These are phyloP conservation scores for Acer negundo DNA, from an alignment of 345 rosid species.

Conservation along the genomic window DNA sequence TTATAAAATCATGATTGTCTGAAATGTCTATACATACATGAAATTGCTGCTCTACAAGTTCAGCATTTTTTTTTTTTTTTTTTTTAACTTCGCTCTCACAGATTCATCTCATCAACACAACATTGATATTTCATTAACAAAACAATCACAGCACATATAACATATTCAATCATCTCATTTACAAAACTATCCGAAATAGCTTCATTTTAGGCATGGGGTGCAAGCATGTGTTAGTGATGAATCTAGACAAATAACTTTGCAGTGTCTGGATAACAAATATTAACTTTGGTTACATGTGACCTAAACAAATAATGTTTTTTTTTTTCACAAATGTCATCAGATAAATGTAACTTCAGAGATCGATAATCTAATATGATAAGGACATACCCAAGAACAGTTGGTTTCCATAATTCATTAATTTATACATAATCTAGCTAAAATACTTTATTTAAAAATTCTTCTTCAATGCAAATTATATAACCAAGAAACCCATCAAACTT, in stretches of 20 bases:
- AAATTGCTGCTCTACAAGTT: too few species aligned
- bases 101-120: too few species aligned
- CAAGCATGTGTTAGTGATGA: too few species aligned
- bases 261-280: background rate
- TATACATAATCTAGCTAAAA: slow-evolving; percentile 6
- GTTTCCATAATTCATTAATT: slow-evolving; percentile 14
- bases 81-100: too few species aligned
- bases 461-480: too few species aligned
- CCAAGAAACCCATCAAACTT: background rate
- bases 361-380: too few species aligned
- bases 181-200: too few species aligned
- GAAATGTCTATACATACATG: too few species aligned
- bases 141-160: background rate
- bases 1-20: too few species aligned
- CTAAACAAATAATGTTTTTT: background rate
- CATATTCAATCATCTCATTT: background rate
- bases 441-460: too few species aligned
- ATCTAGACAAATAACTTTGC: background rate
- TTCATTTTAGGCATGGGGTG: too few species aligned
- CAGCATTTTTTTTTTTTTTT: too few species aligned
- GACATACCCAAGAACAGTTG: background rate
- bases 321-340: background rate
- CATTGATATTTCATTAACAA: background rate
- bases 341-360: background rate
- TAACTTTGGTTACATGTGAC: background rate